Evolutionary conservation across 345 rosid species (phyloP).

Genomic region (Tarenaya hassleriana): DNA sequence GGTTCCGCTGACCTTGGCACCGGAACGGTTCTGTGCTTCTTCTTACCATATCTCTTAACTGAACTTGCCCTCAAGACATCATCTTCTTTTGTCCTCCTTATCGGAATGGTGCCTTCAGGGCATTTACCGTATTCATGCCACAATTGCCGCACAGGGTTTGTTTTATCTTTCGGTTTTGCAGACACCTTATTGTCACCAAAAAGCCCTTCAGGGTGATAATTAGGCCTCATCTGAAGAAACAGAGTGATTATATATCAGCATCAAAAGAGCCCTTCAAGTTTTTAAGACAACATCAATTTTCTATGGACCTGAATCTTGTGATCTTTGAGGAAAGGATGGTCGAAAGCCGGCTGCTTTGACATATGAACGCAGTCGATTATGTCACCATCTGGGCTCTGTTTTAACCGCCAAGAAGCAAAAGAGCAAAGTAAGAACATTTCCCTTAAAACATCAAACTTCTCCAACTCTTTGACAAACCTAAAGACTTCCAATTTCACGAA

Average conservation of each 20-base stretch:
- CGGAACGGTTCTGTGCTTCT: slow-evolving; percentile 70
- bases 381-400: slow-evolving; percentile 72
- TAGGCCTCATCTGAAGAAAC: slow-evolving; percentile 69
- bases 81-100: slow-evolving; percentile 56
- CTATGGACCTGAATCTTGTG: slow-evolving; percentile 88
- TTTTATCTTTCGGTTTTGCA: slow-evolving; percentile 39
- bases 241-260: slow-evolving; percentile 8
- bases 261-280: background rate
- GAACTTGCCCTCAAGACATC: slow-evolving; percentile 74
- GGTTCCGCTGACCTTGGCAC: slow-evolving; percentile 83
- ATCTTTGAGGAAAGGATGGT: slow-evolving; percentile 89
- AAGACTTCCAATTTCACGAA: no score
- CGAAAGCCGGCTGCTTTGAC: slow-evolving; percentile 88
- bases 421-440: background rate
- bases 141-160: slow-evolving; percentile 57
- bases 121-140: slow-evolving; percentile 77
- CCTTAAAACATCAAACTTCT: no score
- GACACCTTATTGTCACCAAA: slow-evolving; percentile 63
- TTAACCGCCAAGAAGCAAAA: slow-evolving; percentile 12
- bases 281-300: background rate
- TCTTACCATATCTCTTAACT: slow-evolving; percentile 69
- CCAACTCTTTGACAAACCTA: no score
- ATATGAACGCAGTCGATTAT: slow-evolving; percentile 79
- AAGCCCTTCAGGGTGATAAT: slow-evolving; percentile 67
- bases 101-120: slow-evolving; percentile 55